Conservation (phyloP, 192 early-diverging fungal genomes). For the Mortierella claussenii region DNA sequence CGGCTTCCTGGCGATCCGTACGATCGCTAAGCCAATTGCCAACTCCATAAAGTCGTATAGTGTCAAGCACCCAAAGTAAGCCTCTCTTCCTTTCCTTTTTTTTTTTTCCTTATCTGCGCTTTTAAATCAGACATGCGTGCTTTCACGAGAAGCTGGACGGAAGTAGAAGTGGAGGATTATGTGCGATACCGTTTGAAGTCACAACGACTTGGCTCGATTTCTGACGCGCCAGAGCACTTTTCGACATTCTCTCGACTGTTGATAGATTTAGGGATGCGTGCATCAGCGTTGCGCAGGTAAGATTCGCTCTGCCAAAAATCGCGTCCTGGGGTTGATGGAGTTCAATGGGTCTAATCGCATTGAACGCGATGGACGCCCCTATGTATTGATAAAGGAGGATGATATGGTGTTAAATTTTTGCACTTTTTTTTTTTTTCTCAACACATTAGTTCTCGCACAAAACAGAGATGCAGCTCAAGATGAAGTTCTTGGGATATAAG, state of each 20-base stretch:
- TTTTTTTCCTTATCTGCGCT: no score
- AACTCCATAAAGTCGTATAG: constrained; percentile 57
- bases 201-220: background rate
- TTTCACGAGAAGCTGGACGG: no score
- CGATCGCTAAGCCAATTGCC: constrained; percentile 71
- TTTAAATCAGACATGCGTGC: no score
- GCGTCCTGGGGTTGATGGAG: no score
- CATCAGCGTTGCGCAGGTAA: constrained; percentile 79
- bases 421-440: no score
- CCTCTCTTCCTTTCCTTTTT: no score
- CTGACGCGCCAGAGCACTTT: background rate
- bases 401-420: no score
- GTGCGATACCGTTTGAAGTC: no score
- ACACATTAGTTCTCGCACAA: constrained; percentile 64
- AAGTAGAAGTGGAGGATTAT: background rate
- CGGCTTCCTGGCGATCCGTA: constrained; percentile 69
- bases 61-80: constrained; percentile 62
- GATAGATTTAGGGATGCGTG: constrained; percentile 71
- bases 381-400: no score
- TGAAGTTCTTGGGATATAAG: constrained; percentile 82
- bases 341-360: no score
- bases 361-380: no score
- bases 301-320: background rate
- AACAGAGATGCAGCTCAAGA: constrained; percentile 87
- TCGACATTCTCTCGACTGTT: background rate